phyloP scores from a whole-genome alignment of 2,329 filamentous ascomycete genomes.

The Mycosphaerella arachidis region DNA sequence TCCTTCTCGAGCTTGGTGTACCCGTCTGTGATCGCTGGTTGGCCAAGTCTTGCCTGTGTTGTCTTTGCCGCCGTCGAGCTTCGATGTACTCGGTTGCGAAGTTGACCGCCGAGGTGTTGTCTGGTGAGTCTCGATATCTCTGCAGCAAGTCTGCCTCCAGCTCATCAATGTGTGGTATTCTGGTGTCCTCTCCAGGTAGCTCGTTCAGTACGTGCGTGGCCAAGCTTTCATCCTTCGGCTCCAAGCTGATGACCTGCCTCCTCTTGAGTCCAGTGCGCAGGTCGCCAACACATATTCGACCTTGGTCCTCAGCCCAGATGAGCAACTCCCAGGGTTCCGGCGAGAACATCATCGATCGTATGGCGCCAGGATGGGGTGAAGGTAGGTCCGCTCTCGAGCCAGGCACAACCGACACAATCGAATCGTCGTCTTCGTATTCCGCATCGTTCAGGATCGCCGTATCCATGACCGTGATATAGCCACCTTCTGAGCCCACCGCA shows the following conservation, averaged over 20 bases:
- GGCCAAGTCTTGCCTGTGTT: constrained; percentile 34
- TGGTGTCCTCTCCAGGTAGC: constrained; percentile 7
- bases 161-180: constrained; percentile 38
- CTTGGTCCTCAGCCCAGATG: constrained; percentile 89
- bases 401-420: constrained; percentile 69
- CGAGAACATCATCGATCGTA: constrained; percentile 88
- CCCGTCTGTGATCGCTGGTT: constrained; percentile 6
- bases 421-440: constrained; percentile 48
- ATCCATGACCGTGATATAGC: constrained; percentile 72
- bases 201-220: constrained; percentile 44
- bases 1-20: constrained; percentile 5
- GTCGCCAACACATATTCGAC: constrained; percentile 69
- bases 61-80: constrained; percentile 33
- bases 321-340: constrained; percentile 85
- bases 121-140: constrained; percentile 39
- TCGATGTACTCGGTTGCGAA: constrained; percentile 43
- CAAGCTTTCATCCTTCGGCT: constrained; percentile 53
- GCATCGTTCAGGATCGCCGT: constrained; percentile 40
- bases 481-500: constrained; percentile 75
- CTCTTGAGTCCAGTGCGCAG: constrained; percentile 61
- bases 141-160: constrained; percentile 43
- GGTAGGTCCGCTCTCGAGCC: constrained; percentile 67
- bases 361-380: constrained; percentile 58
- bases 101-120: constrained; percentile 37
- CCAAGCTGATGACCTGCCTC: constrained; percentile 65